These are phyloP conservation scores for Scytalidium sp. DNA, from an alignment of 2,329 filamentous ascomycete species.

Conservation along the genomic window DNA sequence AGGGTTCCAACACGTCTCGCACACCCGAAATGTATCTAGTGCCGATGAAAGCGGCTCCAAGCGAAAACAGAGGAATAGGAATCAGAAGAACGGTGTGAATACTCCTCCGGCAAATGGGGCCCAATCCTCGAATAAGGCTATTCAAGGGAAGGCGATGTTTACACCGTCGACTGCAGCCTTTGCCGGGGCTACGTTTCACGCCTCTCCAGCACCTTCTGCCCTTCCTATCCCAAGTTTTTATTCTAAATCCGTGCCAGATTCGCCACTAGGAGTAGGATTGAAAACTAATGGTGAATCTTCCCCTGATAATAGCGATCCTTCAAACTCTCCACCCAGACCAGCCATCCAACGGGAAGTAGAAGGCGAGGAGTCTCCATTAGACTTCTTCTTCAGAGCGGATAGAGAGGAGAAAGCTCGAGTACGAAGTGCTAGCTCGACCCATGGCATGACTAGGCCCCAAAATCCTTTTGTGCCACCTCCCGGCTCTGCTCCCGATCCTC, in stretches of 20 bases:
- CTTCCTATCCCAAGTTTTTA: conserved; percentile 89
- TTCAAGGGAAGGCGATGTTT: conserved; percentile 37
- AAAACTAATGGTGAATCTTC: conserved; percentile 39
- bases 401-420: conserved; percentile 70
- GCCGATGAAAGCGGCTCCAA: conserved; percentile 24
- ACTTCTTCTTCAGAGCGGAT: conserved; percentile 87
- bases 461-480: conserved; percentile 52
- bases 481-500: conserved; percentile 34
- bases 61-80: conserved; percentile 27
- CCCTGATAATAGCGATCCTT: conserved; percentile 33
- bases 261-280: conserved; percentile 42
- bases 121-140: conserved; percentile 18
- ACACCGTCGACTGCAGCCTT: conserved; percentile 51
- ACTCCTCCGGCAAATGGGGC: conserved; percentile 22
- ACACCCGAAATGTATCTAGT: conserved; percentile 15
- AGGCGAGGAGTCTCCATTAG: conserved; percentile 72
- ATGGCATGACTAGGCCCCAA: conserved; percentile 35
- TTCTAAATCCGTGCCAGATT: conserved; percentile 70
- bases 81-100: conserved; percentile 20
- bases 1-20: conserved; percentile 7
- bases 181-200: conserved; percentile 91
- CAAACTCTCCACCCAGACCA: conserved; percentile 42
- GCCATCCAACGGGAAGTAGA: conserved; percentile 48
- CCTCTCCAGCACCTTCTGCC: conserved; percentile 86
- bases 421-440: conserved; percentile 49